Evolutionary conservation across 805 yeast species (phyloP).

Genomic region (Candida saitoana): DNA sequence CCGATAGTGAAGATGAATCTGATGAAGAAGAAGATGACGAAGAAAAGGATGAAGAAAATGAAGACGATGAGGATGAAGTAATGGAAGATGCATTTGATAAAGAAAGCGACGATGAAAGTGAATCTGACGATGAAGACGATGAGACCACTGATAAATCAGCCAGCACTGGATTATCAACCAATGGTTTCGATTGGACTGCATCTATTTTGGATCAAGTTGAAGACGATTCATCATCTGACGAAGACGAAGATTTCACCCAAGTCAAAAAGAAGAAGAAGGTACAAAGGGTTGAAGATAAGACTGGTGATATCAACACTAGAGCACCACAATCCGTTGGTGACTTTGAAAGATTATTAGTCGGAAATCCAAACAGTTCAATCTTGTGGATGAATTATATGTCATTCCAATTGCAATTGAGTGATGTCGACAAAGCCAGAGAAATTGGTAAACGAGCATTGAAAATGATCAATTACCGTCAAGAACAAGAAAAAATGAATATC

Average conservation of each 20-base stretch:
- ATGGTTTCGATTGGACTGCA: slow-evolving; percentile 96
- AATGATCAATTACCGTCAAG: slow-evolving; percentile 86
- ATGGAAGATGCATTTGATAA: slow-evolving; percentile 32
- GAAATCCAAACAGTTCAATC: slow-evolving; percentile 90
- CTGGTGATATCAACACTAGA: slow-evolving; percentile 76
- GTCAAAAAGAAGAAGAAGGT: slow-evolving; percentile 48
- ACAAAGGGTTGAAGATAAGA: slow-evolving; percentile 65
- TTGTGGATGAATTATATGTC: slow-evolving; percentile 99
- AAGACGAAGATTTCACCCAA: slow-evolving; percentile 56
- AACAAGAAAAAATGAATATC: slow-evolving; percentile 85
- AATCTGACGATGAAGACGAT: slow-evolving; percentile 23
- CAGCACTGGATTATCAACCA: slow-evolving; percentile 63
- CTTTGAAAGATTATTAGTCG: slow-evolving; percentile 85
- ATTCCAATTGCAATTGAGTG: slow-evolving; percentile 91
- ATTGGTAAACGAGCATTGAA: slow-evolving; percentile 89
- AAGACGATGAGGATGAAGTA: slow-evolving; percentile 33
- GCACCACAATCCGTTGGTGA: slow-evolving; percentile 91
- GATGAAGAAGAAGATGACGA: slow-evolving; percentile 21
- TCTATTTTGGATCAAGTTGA: slow-evolving; percentile 78
- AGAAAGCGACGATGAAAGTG: slow-evolving; percentile 23
- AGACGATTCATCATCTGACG: slow-evolving; percentile 48
- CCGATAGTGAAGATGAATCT: slow-evolving; percentile 22
- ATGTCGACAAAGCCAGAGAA: slow-evolving; percentile 90
- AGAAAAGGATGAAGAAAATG: slow-evolving; percentile 19
- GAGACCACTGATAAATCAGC: slow-evolving; percentile 17